Conservation (phyloP, 1,139 yeast species). For the Blastobotrys ciferrii region DNA sequence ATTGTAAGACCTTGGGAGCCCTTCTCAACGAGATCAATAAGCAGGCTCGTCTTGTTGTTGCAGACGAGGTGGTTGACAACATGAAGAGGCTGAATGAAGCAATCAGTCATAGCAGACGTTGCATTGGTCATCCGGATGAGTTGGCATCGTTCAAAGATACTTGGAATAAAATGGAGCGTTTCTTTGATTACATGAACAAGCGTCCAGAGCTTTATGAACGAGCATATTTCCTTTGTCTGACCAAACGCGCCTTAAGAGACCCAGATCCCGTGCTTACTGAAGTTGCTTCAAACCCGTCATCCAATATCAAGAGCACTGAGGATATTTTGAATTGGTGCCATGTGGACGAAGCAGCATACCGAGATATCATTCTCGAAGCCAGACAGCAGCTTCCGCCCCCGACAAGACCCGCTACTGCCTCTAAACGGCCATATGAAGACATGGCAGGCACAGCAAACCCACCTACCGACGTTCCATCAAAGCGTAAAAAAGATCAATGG, state of each 20-base stretch:
- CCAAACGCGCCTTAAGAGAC: background rate
- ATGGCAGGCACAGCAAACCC: too few relatives aligned
- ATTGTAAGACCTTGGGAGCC: background rate
- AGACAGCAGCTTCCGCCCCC: background rate
- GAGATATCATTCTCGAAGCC: background rate
- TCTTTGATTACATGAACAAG: background rate
- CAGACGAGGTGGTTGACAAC: background rate
- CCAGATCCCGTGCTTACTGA: background rate
- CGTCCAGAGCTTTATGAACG: background rate
- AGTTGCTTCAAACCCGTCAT: background rate
- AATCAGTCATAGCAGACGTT: too few relatives aligned
- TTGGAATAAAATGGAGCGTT: background rate
- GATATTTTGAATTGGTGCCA: constrained; percentile 1
- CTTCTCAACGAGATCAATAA: background rate
- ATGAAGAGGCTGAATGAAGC: background rate
- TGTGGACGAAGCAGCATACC: background rate
- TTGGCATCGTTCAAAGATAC: too few relatives aligned
- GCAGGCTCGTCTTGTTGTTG: background rate
- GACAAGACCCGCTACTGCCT: background rate
- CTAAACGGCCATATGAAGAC: background rate
- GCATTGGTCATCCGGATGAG: too few relatives aligned
- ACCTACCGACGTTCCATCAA: background rate
- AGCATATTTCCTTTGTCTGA: background rate
- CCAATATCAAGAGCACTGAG: background rate
- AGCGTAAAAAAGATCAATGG: background rate